These are phyloP conservation scores for Lumnitzera littorea DNA, from an alignment of 345 rosid genomes.

Conservation along the genomic window DNA sequence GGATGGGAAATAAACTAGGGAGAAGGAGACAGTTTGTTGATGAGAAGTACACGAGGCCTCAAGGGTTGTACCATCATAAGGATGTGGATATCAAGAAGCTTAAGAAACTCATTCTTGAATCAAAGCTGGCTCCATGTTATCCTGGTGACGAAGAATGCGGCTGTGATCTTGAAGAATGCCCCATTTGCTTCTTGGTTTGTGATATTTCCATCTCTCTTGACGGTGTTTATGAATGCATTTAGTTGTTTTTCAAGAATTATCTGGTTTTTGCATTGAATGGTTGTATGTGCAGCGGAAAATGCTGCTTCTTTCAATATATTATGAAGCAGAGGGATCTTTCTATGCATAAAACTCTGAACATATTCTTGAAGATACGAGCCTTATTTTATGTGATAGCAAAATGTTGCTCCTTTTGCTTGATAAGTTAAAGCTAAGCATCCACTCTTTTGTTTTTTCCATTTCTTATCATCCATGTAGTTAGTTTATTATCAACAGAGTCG, in stretches of 20 bases:
- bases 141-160: conserved; percentile 84
- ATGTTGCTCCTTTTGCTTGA: no score
- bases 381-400: no score
- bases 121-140: conserved; percentile 97
- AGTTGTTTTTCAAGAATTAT: background rate
- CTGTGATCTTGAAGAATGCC: conserved; percentile 88
- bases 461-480: no score
- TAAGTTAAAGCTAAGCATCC: no score
- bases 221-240: background rate
- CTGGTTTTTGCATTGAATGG: background rate
- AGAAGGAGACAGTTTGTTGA: conserved; percentile 88
- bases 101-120: conserved; percentile 83
- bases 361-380: no score
- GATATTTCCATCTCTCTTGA: background rate
- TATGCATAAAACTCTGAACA: no score
- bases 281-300: no score
- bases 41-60: conserved; percentile 84
- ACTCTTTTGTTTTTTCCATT: no score
- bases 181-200: conserved; percentile 95
- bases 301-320: no score
- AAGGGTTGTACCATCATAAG: conserved; percentile 78
- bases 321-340: no score
- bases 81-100: conserved; percentile 97
- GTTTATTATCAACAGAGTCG: no score
- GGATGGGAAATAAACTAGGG: conserved; percentile 95